A percentile compares a stretch with the other conserved stretches of the same genome.
These are phyloP conservation scores for Gremmenia infestans DNA, from an alignment of 2,329 filamentous ascomycete species.

Conservation along the genomic window DNA sequence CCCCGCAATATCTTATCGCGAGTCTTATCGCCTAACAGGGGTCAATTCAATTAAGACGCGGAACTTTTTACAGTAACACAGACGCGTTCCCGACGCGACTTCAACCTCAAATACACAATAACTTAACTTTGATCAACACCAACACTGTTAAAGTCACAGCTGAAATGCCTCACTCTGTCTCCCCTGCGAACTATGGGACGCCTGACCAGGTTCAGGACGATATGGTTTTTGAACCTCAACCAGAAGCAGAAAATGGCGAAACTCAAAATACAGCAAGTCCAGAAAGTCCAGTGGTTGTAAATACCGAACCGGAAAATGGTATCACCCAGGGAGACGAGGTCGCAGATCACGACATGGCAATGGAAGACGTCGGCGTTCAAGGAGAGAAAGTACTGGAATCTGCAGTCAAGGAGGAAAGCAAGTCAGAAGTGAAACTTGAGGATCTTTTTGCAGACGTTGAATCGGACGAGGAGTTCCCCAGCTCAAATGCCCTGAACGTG, in stretches of 20 bases:
- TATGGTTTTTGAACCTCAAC: slow-evolving; percentile 22
- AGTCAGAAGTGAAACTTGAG: slow-evolving; percentile 50
- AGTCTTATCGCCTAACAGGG: neutral
- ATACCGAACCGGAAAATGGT: slow-evolving; percentile 4
- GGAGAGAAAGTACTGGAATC: slow-evolving; percentile 2
- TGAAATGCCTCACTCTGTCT: slow-evolving; percentile 43
- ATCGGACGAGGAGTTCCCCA: slow-evolving; percentile 58
- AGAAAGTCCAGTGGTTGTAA: slow-evolving; percentile 6
- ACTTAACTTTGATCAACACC: neutral
- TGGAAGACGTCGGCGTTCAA: slow-evolving; percentile 17
- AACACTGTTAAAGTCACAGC: neutral
- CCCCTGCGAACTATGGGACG: slow-evolving; percentile 28
- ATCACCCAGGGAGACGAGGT: slow-evolving; percentile 11
- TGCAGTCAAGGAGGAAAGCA: slow-evolving; percentile 14
- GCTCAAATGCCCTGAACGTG: slow-evolving; percentile 36
- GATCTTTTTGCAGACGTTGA: slow-evolving; percentile 55
- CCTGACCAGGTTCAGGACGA: slow-evolving; percentile 35
- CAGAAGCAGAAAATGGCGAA: slow-evolving; percentile 28
- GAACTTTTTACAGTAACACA: neutral
- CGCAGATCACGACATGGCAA: slow-evolving; percentile 24
- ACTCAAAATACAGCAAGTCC: slow-evolving; percentile 16
- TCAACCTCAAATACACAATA: neutral
- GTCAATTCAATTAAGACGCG: neutral
- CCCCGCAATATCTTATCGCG: neutral
- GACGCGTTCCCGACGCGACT: neutral